These are phyloP conservation scores for Colletotrichum ledebouriae DNA, from an alignment of 2,329 filamentous ascomycete genomes.

Conservation along the genomic window DNA sequence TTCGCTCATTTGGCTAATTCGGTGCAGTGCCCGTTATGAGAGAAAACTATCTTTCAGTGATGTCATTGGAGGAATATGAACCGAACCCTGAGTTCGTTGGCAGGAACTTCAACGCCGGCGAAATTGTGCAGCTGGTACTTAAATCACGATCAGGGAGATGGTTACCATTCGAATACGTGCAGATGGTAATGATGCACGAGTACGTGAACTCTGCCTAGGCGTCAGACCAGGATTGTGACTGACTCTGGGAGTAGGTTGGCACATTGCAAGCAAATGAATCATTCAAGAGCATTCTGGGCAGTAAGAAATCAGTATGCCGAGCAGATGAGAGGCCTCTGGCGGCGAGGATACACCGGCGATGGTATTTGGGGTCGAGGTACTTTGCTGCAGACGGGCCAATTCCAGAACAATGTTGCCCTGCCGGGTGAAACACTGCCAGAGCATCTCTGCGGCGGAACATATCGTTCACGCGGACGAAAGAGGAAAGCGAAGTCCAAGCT, in stretches of 20 bases:
- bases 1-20: background rate
- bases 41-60: conserved; percentile 73
- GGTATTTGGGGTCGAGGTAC: conserved; percentile 85
- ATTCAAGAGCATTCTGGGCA: conserved; percentile 84
- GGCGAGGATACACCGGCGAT: conserved; percentile 79
- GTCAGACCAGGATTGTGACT: conserved; percentile 20
- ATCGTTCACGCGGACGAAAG: conserved; percentile 67
- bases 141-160: conserved; percentile 76
- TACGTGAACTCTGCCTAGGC: conserved; percentile 44
- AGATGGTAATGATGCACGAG: conserved; percentile 97
- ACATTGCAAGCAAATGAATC: conserved; percentile 94
- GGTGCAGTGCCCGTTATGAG: conserved; percentile 75
- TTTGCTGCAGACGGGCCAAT: conserved; percentile 71
- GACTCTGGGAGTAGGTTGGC: conserved; percentile 68
- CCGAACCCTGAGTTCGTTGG: conserved; percentile 87
- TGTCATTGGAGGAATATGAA: conserved; percentile 83
- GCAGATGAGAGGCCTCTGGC: conserved; percentile 80
- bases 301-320: conserved; percentile 80
- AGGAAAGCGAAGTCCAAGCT: conserved; percentile 69
- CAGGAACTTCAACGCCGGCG: conserved; percentile 91
- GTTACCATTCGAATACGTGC: conserved; percentile 86
- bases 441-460: conserved; percentile 87
- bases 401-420: conserved; percentile 65
- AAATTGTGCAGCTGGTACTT: conserved; percentile 87
- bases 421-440: conserved; percentile 73